phyloP scores from a whole-genome alignment of 2,329 filamentous ascomycete genomes.

The Cryphonectria parasitica region DNA sequence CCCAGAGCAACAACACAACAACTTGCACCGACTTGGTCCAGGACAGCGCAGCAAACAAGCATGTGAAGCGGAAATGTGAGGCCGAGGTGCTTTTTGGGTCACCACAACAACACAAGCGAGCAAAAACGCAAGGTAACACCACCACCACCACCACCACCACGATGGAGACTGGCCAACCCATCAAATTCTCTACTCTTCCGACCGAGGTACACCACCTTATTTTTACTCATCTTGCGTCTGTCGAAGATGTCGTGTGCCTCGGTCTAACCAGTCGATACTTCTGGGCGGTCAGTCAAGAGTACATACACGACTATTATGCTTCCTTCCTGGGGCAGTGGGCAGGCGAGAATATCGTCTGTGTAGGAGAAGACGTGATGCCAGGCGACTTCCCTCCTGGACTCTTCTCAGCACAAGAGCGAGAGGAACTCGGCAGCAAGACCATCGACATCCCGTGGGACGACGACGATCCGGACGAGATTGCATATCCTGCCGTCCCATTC shows the following conservation, averaged over 20 bases:
- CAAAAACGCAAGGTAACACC: no score
- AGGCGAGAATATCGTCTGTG: constrained; percentile 36
- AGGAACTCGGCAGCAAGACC: not conserved
- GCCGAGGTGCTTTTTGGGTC: no score
- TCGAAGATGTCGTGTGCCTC: not conserved
- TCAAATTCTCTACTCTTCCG: not conserved
- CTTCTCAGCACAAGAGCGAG: not conserved
- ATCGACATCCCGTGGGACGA: not conserved
- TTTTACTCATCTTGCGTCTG: not conserved
- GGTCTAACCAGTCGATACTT: constrained; percentile 1
- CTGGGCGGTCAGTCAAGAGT: not conserved
- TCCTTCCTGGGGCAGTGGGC: constrained; percentile 36
- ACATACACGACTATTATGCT: constrained; percentile 29
- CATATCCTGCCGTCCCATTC: not conserved
- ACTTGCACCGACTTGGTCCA: no score
- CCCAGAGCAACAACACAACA: not conserved
- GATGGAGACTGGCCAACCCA: no score
- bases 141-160: no score
- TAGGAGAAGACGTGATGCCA: constrained; percentile 31
- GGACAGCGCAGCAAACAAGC: no score
- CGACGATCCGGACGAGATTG: no score
- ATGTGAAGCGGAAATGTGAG: no score
- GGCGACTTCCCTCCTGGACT: not conserved
- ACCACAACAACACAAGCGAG: no score
- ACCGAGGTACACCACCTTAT: not conserved